These are phyloP conservation scores for Seminavis robusta DNA, from an alignment of 108 stramenopile genomes.

Conservation along the genomic window DNA sequence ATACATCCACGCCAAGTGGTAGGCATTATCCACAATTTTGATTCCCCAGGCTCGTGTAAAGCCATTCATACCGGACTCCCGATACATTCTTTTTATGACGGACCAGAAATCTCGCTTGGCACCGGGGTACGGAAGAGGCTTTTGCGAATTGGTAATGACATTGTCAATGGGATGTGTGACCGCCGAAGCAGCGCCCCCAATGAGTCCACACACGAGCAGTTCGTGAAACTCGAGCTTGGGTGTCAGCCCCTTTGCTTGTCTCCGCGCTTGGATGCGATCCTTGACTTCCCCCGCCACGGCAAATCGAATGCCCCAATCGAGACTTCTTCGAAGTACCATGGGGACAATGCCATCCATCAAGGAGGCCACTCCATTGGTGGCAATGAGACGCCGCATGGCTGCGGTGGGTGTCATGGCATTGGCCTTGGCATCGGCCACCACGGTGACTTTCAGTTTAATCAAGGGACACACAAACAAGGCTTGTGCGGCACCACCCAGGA, in stretches of 20 bases:
- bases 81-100: constrained; percentile 11
- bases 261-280: neutral
- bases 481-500: constrained; percentile 13
- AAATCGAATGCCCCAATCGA: constrained; percentile 25
- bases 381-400: constrained; percentile 4
- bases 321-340: neutral
- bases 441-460: constrained; percentile 19
- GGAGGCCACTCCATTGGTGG: neutral
- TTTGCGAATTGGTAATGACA: constrained; percentile 18
- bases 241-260: neutral
- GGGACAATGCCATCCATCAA: constrained; percentile 15
- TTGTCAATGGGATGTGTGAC: constrained; percentile 27
- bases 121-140: constrained; percentile 7
- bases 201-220: constrained; percentile 11
- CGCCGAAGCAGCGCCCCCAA: constrained; percentile 11
- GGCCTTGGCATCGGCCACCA: constrained; percentile 3
- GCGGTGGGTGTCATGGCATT: neutral
- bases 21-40: constrained; percentile 8
- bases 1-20: constrained; percentile 14
- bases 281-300: constrained; percentile 10
- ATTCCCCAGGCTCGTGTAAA: constrained; percentile 14
- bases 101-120: constrained; percentile 1
- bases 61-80: constrained; percentile 7
- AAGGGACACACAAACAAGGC: constrained; percentile 21
- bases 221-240: constrained; percentile 8